Conservation (phyloP, 768 basidiomycete genomes). For the Boletus tylopilopsis region DNA sequence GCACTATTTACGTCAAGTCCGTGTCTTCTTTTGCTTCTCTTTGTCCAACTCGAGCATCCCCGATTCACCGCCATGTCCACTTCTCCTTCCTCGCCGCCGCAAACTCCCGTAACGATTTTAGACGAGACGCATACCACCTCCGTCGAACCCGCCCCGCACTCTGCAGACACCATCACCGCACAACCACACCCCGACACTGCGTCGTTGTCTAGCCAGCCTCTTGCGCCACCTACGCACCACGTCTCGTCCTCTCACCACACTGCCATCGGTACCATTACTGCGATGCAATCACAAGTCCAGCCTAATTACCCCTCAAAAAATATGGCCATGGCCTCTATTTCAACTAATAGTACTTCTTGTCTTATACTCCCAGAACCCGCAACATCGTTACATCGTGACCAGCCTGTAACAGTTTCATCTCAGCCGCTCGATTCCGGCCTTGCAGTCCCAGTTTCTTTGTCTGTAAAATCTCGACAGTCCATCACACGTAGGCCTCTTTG, state of each 20-base stretch:
- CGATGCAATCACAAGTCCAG: conserved; percentile 17
- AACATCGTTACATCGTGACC: conserved; percentile 3
- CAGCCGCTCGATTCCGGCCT: conserved; percentile 12
- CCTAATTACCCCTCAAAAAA: conserved; percentile 22
- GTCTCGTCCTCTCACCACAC: conserved; percentile 6
- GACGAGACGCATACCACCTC: conserved; percentile 10
- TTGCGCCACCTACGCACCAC: conserved; percentile 20
- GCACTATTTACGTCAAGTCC: conserved; percentile 22
- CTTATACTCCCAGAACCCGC: conserved; percentile 15
- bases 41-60: conserved; percentile 13
- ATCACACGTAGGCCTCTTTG: conserved; percentile 24
- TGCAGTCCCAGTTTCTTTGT: conserved; percentile 6
- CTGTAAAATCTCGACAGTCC: conserved; percentile 11
- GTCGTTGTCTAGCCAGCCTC: conserved; percentile 12
- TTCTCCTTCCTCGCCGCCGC: conserved; percentile 25
- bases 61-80: conserved; percentile 28
- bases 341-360: conserved; percentile 18
- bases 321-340: conserved; percentile 6
- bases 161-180: conserved; percentile 5
- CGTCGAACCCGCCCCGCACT: conserved; percentile 5
- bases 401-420: conserved; percentile 8
- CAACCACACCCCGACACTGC: conserved; percentile 7
- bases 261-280: conserved; percentile 10
- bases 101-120: conserved; percentile 18
- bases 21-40: conserved; percentile 11